Evolutionary conservation across 2,329 filamentous ascomycete genomes (phyloP), one percentile per base, ranked within the genome.

Genomic region (Aplosporella prunicola): DNA sequence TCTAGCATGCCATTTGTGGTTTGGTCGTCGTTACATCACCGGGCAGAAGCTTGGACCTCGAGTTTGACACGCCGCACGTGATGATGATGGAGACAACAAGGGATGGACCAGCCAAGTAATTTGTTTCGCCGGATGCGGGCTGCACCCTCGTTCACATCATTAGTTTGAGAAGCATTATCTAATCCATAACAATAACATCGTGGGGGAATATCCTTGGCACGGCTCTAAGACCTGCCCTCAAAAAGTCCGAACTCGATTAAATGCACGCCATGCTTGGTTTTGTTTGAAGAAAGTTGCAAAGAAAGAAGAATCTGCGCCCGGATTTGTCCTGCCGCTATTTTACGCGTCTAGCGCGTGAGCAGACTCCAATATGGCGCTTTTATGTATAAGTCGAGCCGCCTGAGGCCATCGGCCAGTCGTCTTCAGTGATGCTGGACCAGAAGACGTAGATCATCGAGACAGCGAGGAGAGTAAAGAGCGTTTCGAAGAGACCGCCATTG

Each of bases 371-470:
- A n/a, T n/a, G n/a, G n/a, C n/a, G n/a, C n/a, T n/a, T n/a, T 48
- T 41, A 59, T 42, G 56, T 57, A 47, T 66, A 66, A 20, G 57
- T 53, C 6, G 56, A 54, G 3, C 57, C 57, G 20, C 53, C 50
- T 6, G 56, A 53, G 13, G 71, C 67, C 59, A 74, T 69, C 2
- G 88, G 86, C 91, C 91, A 98, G 66, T 95, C 89, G 53, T 98
- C 91, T 63, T 98, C 91, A 11, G 91, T 98, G 52, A 98, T 98
- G 65, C 87, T 95, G 31, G 87, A 93, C 91, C 91, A 98, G 69
- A 98, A 98, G 40, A 84, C 62, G 88, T 91, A 98, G 46, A 95
- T 66, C 63, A 77, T 77, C 13, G 85, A 71, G 4, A 98, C 86
- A 0, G 88, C 72, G 9, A 89, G 65, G 1, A 95, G 69, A 0